phyloP scores from a whole-genome alignment of 2,329 filamentous ascomycete genomes.

The Coniochaeta ligniaria region DNA sequence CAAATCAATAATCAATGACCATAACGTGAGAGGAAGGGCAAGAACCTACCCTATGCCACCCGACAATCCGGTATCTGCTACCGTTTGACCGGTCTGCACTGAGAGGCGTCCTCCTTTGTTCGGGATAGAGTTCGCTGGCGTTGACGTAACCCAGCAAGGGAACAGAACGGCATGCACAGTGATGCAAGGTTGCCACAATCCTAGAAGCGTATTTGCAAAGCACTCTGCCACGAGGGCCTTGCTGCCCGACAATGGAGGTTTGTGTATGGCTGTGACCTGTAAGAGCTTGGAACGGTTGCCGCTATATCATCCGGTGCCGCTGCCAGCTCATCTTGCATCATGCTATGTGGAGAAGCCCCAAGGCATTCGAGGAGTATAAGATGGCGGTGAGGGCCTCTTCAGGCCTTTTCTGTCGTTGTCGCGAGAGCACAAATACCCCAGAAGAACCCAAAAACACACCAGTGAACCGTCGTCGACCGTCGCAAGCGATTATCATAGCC shows the following conservation, averaged over 20 bases:
- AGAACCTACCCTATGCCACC: too few species aligned
- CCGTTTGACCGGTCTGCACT: too few species aligned
- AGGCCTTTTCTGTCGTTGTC: background rate
- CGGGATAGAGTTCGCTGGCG: background rate
- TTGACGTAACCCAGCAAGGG: background rate
- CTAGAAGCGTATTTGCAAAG: background rate
- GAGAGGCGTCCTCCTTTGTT: background rate
- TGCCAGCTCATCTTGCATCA: conserved; percentile 30
- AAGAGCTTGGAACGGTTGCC: conserved; percentile 14
- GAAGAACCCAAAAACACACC: background rate
- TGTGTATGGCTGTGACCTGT: conserved; percentile 6
- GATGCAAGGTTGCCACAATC: background rate
- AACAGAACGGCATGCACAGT: background rate
- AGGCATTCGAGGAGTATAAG: conserved; percentile 12
- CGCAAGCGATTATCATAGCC: background rate
- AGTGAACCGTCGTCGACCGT: background rate
- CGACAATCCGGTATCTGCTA: too few species aligned
- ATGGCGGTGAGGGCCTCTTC: conserved; percentile 1
- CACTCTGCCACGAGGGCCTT: background rate
- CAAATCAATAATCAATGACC: too few species aligned
- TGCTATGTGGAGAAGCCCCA: conserved; percentile 20
- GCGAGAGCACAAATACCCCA: background rate
- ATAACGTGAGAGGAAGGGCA: too few species aligned
- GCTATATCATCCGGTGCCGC: conserved; percentile 13
- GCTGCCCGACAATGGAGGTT: background rate